These are phyloP conservation scores for Ophiocordyceps polyrhachis-furcata DNA, from an alignment of 2,329 filamentous ascomycete genomes.

Conservation along the genomic window DNA sequence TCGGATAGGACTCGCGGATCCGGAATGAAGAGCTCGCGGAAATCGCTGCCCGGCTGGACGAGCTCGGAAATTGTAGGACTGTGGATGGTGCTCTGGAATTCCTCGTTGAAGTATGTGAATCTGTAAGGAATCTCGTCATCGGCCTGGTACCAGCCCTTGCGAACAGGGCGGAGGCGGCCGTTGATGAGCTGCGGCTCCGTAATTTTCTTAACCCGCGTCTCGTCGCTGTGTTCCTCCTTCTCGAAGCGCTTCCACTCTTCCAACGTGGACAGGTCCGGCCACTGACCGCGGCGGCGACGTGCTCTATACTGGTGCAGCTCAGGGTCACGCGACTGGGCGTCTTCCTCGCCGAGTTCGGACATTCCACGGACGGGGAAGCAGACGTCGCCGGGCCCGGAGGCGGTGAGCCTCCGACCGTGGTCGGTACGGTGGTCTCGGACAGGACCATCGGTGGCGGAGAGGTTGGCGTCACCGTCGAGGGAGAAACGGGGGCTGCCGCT, in stretches of 20 bases:
- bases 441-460: constrained; percentile 10
- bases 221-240: constrained; percentile 65
- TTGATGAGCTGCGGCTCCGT: constrained; percentile 87
- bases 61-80: constrained; percentile 90
- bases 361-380: constrained; percentile 62
- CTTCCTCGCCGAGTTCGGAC: constrained; percentile 69
- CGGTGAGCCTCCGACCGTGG: constrained; percentile 26
- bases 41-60: constrained; percentile 66
- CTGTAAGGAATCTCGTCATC: constrained; percentile 84
- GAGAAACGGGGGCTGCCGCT: constrained; percentile 12
- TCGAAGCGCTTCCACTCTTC: constrained; percentile 85
- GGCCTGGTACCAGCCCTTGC: constrained; percentile 65
- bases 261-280: constrained; percentile 70
- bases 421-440: constrained; percentile 12
- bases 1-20: constrained; percentile 62
- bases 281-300: constrained; percentile 50
- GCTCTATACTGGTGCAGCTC: constrained; percentile 15
- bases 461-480: constrained; percentile 12
- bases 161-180: constrained; percentile 65
- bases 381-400: constrained; percentile 67
- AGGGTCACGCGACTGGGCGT: constrained; percentile 30
- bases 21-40: constrained; percentile 77
- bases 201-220: constrained; percentile 73
- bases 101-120: constrained; percentile 98
- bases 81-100: constrained; percentile 89